Percentiles rank a stretch among this genome's conserved stretches.
phyloP scores from a whole-genome alignment of 2,329 filamentous ascomycete genomes.

The Clarireedia hainanense region DNA sequence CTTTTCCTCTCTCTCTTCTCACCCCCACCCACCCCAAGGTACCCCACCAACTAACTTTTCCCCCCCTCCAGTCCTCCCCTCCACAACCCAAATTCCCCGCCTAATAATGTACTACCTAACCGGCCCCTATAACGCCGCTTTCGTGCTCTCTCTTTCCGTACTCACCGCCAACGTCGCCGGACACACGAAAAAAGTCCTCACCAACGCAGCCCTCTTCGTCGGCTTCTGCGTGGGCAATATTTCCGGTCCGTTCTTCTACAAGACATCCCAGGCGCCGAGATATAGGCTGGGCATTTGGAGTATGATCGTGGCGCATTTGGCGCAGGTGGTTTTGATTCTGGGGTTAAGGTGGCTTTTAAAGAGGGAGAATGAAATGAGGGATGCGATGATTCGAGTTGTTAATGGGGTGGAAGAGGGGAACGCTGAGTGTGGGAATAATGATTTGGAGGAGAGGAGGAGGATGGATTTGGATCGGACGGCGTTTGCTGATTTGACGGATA shows the following conservation, averaged over 20 bases:
- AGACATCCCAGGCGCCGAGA: not conserved
- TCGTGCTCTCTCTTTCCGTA: conserved; percentile 33
- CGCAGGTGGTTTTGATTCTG: not conserved
- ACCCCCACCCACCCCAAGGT: no score
- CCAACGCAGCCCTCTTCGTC: conserved; percentile 36
- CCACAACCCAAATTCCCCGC: conserved; percentile 36
- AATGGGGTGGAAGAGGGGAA: not conserved
- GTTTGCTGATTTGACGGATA: conserved; percentile 6
- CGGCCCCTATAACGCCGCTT: conserved; percentile 14
- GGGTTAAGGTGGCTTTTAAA: not conserved
- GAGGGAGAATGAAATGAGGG: not conserved
- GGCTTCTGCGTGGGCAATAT: conserved; percentile 45
- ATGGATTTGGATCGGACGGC: not conserved
- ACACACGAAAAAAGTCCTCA: conserved; percentile 39
- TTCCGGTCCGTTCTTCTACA: conserved; percentile 31
- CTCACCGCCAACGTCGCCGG: conserved; percentile 51
- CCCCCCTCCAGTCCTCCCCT: conserved; percentile 30
- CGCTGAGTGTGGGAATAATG: not conserved
- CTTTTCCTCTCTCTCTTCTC: no score
- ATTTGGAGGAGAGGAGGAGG: conserved; percentile 1
- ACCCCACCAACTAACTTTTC: not conserved
- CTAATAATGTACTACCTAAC: conserved; percentile 42
- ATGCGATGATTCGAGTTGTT: not conserved
- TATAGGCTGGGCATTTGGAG: not conserved
- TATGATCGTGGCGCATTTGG: not conserved